phyloP scores from a whole-genome alignment of 148 eudicot genomes.

The Salicornia ramosissima region DNA sequence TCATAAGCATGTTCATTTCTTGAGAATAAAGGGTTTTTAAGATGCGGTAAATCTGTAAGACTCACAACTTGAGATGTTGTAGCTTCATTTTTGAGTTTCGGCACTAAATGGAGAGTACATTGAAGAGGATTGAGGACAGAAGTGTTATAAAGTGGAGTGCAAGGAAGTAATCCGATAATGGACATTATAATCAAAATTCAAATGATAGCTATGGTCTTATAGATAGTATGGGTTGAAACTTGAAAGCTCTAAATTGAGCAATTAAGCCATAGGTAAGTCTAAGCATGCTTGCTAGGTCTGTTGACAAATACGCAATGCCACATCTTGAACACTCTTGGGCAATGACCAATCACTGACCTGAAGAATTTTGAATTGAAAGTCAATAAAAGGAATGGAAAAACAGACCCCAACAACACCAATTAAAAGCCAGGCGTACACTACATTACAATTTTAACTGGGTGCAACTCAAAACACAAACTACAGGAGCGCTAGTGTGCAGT shows the following conservation, averaged over 20 bases:
- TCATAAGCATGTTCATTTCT: conserved; percentile 12
- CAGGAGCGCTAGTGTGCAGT: too few species aligned
- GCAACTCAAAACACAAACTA: too few species aligned
- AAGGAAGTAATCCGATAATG: conserved; percentile 21
- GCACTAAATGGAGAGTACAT: conserved; percentile 17
- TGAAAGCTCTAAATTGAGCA: neutral
- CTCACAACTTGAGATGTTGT: conserved; percentile 9
- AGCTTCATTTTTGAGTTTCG: conserved; percentile 23
- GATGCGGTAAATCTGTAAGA: conserved; percentile 13
- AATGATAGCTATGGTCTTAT: neutral
- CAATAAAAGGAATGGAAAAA: neutral
- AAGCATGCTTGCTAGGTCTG: neutral
- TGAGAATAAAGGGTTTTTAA: conserved; percentile 10
- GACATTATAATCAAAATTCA: conserved; percentile 12
- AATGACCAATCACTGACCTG: neutral
- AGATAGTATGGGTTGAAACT: neutral
- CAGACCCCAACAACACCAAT: too few species aligned
- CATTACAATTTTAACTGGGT: too few species aligned
- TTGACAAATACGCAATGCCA: neutral
- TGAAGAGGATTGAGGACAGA: conserved; percentile 8
- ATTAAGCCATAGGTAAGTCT: neutral
- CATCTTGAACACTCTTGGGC: neutral
- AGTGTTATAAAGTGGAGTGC: conserved; percentile 8
- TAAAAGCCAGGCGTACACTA: too few species aligned
- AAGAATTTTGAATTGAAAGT: neutral